Evolutionary conservation across 2,329 filamentous ascomycete genomes (phyloP).

Genomic region (Neoscytalidium dimidiatum): DNA sequence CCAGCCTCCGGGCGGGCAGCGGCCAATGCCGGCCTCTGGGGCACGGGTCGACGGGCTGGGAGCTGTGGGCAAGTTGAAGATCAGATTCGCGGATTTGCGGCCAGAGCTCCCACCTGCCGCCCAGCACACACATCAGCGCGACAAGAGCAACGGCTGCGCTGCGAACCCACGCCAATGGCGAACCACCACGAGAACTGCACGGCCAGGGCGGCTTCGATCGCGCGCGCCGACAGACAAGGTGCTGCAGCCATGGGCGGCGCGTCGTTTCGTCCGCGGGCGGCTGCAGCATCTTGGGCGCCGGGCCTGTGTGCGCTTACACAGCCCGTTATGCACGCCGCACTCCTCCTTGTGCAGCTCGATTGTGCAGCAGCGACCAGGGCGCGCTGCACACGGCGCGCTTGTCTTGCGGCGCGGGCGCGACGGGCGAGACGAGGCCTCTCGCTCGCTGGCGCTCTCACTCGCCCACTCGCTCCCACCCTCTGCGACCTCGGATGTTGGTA

Average conservation of each 20-base stretch:
- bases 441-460: not conserved
- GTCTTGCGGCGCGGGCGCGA: not conserved
- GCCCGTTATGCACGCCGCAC: not conserved
- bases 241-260: not conserved
- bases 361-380: not conserved
- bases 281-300: slow-evolving; percentile 1
- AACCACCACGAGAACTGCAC: slow-evolving; percentile 9
- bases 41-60: not conserved
- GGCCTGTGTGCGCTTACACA: not conserved
- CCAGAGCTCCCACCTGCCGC: slow-evolving; percentile 11
- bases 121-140: not conserved
- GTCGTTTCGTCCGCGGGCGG: slow-evolving; percentile 5
- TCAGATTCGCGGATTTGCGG: slow-evolving; percentile 15
- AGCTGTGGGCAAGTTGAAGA: slow-evolving; percentile 13
- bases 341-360: not conserved
- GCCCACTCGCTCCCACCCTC: no score
- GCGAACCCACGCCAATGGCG: slow-evolving; percentile 1
- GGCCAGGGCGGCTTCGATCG: slow-evolving; percentile 1
- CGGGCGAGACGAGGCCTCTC: not conserved
- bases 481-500: slow-evolving; percentile 16
- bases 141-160: not conserved
- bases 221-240: not conserved
- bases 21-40: slow-evolving; percentile 8
- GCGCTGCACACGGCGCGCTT: not conserved
- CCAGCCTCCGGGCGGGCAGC: slow-evolving; percentile 4